Percentiles rank a stretch among this genome's conserved stretches.
These are phyloP conservation scores for Aspergillus sp. DNA, from an alignment of 2,329 filamentous ascomycete species.

Conservation along the genomic window DNA sequence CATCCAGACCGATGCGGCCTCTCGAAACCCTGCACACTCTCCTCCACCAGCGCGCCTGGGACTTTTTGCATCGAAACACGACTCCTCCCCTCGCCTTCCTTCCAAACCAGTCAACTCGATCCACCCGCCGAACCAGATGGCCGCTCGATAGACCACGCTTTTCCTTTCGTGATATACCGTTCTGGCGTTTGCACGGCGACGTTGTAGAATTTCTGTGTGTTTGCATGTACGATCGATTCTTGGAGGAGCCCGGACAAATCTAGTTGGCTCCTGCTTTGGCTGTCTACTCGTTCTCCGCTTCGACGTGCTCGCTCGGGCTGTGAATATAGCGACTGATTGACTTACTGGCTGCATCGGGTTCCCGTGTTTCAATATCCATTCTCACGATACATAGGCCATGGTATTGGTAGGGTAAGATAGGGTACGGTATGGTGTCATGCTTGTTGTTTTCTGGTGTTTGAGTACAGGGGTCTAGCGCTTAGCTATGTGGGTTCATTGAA, in stretches of 20 bases:
- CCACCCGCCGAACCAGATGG: conserved; percentile 24
- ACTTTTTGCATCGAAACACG: conserved; percentile 23
- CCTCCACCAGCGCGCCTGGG: conserved; percentile 26
- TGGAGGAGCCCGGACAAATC: background rate
- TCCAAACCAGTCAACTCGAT: conserved; percentile 23
- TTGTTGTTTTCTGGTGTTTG: conserved; percentile 3
- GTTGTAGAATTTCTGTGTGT: background rate
- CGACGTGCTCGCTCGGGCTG: too few relatives aligned
- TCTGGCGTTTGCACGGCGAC: too few relatives aligned
- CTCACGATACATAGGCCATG: background rate
- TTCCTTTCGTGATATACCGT: too few relatives aligned
- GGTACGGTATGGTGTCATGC: background rate
- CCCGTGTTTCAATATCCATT: background rate
- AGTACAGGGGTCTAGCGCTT: conserved; percentile 4
- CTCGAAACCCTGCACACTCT: conserved; percentile 23
- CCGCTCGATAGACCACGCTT: conserved; percentile 17
- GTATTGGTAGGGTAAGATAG: too few relatives aligned
- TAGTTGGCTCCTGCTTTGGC: background rate
- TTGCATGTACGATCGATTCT: background rate
- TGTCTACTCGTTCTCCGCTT: background rate
- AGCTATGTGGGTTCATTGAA: too few relatives aligned
- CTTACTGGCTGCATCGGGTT: background rate
- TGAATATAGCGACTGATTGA: background rate
- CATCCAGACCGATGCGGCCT: conserved; percentile 8
- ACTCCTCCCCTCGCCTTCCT: conserved; percentile 22